Percentiles rank a stretch among this genome's conserved stretches.
Evolutionary conservation across 2,329 filamentous ascomycete species (phyloP).

Genomic region (Beauveria pseudobassiana): DNA sequence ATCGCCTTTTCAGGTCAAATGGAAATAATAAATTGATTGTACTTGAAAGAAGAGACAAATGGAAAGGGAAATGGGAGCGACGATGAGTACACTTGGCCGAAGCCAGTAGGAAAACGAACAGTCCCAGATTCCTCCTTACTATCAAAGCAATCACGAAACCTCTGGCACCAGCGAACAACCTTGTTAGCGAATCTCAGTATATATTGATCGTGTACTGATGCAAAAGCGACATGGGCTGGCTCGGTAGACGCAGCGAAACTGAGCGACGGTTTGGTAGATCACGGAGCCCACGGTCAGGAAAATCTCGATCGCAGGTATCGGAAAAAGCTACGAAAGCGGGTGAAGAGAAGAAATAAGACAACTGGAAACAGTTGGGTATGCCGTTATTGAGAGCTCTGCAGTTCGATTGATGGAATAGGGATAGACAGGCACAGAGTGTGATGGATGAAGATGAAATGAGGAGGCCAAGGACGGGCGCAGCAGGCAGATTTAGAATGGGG

Average conservation of each 20-base stretch:
- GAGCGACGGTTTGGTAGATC: background rate
- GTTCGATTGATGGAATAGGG: background rate
- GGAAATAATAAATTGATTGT: slow-evolving; percentile 48
- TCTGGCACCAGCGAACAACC: slow-evolving; percentile 4
- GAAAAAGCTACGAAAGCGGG: background rate
- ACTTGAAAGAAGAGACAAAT: slow-evolving; percentile 28
- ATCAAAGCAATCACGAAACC: slow-evolving; percentile 8
- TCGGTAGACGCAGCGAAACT: background rate
- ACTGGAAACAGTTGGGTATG: background rate
- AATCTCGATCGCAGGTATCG: background rate
- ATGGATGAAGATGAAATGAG: background rate
- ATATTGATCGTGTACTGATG: slow-evolving; percentile 1
- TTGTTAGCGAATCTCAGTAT: slow-evolving; percentile 10
- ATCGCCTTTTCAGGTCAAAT: slow-evolving; percentile 31
- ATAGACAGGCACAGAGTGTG: background rate
- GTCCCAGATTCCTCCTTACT: slow-evolving; percentile 27
- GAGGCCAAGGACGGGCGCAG: background rate
- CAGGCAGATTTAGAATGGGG: background rate
- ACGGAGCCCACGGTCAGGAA: background rate
- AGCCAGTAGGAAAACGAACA: slow-evolving; percentile 27
- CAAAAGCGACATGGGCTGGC: background rate
- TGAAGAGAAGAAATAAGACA: background rate
- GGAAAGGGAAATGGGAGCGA: slow-evolving; percentile 27
- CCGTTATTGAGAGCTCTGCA: background rate
- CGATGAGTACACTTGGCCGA: slow-evolving; percentile 33